Percentiles rank a stretch among this genome's conserved stretches.
Evolutionary conservation across 257 asterid species (phyloP).

Genomic region (Ilex aquifolium): DNA sequence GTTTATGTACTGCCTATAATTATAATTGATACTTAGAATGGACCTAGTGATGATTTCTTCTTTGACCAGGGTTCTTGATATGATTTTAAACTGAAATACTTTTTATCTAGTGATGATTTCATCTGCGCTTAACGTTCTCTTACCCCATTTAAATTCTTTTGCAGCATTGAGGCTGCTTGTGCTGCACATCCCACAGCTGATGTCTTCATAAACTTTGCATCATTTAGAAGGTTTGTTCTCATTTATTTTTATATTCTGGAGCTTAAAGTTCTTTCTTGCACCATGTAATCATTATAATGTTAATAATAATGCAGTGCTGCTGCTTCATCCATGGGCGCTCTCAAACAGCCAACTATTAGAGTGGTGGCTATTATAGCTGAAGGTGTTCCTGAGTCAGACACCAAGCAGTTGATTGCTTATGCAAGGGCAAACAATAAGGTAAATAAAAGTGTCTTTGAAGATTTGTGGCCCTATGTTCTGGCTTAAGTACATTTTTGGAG

Average conservation of each 20-base stretch:
- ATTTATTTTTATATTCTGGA: conserved; percentile 16
- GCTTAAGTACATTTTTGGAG: too few species aligned
- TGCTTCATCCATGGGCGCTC: conserved; percentile 94
- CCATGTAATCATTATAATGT: conserved; percentile 3
- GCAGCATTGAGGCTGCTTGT: conserved; percentile 91
- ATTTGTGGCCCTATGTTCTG: too few species aligned
- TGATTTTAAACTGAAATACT: too few species aligned
- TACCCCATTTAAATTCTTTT: conserved; percentile 7
- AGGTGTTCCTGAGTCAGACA: conserved; percentile 96
- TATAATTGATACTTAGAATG: too few species aligned
- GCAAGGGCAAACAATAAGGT: conserved; percentile 98
- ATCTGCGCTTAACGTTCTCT: neutral
- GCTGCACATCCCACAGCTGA: conserved; percentile 97
- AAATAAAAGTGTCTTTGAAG: conserved; percentile 7
- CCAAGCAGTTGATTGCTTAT: conserved; percentile 94
- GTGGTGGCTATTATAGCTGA: conserved; percentile 98
- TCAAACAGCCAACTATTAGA: conserved; percentile 93
- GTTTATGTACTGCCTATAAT: too few species aligned
- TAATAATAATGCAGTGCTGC: conserved; percentile 75
- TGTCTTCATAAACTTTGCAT: conserved; percentile 98
- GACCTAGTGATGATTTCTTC: too few species aligned
- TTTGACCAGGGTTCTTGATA: too few species aligned
- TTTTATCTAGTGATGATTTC: too few species aligned
- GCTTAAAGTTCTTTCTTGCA: neutral
- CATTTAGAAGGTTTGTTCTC: conserved; percentile 79